These are phyloP conservation scores for Aegle marmelos DNA, from an alignment of 345 rosid genomes.

Conservation along the genomic window DNA sequence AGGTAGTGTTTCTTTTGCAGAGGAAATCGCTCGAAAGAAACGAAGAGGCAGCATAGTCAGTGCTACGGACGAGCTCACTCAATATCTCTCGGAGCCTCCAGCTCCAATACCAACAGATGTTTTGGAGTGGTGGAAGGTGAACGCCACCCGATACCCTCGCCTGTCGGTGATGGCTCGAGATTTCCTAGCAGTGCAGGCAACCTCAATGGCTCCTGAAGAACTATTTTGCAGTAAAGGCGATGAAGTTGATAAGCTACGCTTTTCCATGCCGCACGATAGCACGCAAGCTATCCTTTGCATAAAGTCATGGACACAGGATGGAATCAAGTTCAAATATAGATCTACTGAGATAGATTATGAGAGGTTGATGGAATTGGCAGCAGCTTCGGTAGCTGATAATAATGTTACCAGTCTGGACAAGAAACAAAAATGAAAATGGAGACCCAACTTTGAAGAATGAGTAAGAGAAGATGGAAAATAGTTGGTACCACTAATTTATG, in stretches of 20 bases:
- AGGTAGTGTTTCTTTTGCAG: constrained; percentile 79
- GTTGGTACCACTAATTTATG: not conserved
- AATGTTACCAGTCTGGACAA: constrained; percentile 41
- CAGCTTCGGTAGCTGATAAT: constrained; percentile 39
- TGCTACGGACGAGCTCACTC: constrained; percentile 81
- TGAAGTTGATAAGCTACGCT: constrained; percentile 63
- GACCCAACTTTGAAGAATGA: not conserved
- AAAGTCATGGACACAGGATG: constrained; percentile 79
- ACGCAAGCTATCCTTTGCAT: constrained; percentile 71
- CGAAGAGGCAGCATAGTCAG: constrained; percentile 72
- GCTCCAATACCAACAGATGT: constrained; percentile 85
- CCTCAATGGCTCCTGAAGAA: constrained; percentile 77
- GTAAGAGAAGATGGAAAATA: not conserved
- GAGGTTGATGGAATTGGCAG: constrained; percentile 78
- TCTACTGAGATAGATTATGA: constrained; percentile 77
- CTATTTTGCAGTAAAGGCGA: constrained; percentile 72
- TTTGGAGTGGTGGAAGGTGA: constrained; percentile 93
- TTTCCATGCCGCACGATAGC: constrained; percentile 71
- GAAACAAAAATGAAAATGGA: constrained; percentile 40
- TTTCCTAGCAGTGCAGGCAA: constrained; percentile 78
- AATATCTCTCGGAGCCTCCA: constrained; percentile 82
- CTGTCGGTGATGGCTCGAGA: constrained; percentile 89
- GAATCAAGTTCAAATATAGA: constrained; percentile 69
- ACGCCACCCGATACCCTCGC: constrained; percentile 77
- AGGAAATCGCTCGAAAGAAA: constrained; percentile 88